A percentile compares a stretch with the other conserved stretches of the same genome.
Evolutionary conservation across 2,329 filamentous ascomycete genomes (phyloP).

Genomic region (Chaetomium olivaceum): DNA sequence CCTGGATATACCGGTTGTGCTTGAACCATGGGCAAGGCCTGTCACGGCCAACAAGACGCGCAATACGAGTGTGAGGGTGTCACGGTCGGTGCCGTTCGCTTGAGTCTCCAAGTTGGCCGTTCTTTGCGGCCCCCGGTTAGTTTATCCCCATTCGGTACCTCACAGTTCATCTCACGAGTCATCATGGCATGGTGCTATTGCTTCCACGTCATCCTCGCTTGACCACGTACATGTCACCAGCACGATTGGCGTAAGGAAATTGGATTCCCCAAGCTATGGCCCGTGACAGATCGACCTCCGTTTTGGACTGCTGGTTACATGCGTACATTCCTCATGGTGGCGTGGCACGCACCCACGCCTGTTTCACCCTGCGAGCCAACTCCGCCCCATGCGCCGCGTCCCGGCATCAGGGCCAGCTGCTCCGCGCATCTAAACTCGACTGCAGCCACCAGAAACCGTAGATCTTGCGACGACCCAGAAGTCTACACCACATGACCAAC

Average conservation of each 20-base stretch:
- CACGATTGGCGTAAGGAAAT: neutral
- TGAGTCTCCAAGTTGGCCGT: neutral
- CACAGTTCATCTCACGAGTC: neutral
- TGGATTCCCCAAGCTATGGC: neutral
- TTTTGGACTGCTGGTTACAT: neutral
- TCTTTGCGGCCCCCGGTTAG: neutral
- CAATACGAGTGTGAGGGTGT: neutral
- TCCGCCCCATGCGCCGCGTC: neutral
- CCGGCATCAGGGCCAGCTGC: neutral
- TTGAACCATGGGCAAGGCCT: neutral
- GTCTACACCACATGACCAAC: neutral
- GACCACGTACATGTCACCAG: neutral
- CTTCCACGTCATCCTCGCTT: neutral
- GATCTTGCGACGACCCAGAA: neutral
- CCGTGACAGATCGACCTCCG: neutral
- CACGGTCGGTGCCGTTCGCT: neutral
- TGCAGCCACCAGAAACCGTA: neutral
- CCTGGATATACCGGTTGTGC: neutral
- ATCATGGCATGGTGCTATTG: neutral
- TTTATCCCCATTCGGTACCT: neutral
- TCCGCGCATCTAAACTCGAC: neutral
- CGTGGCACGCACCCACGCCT: constrained; percentile 8
- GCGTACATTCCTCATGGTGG: constrained; percentile 13
- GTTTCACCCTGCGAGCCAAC: constrained; percentile 15
- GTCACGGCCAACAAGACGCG: neutral